Base-by-base conservation (phyloP, 768 basidiomycete genomes). In the Lanmaoa rubissima region DNA sequence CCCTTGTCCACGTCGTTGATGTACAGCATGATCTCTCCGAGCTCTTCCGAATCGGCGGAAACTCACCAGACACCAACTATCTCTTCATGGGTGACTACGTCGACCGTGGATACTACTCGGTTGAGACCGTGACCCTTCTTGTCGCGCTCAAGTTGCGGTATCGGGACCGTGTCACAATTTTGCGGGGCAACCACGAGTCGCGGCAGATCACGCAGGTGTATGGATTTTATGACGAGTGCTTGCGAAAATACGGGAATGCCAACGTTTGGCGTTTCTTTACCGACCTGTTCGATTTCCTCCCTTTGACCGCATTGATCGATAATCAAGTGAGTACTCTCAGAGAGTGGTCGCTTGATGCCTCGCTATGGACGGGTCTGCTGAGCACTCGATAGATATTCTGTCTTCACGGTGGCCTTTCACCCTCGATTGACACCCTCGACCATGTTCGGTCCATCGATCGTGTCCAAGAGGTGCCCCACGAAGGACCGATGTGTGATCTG, bases 31-130 rank as follows among this genome's bases (percentile, higher is more conserved):
- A 99, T 79, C 90, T 99, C 53, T 96, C 94, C 55, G 97, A 99
- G 73, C 88, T 98, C 41, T 98, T 99, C 77, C 88, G 95, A 53
- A 98, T 98, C 70, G 97, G 97, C 51, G 97, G 97, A 48, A 96
- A 97, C 77, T 96, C 93, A 14, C 97, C 97, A 43, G 94, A 97
- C 75, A 99, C 97, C 62, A 99, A 98, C 77, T 99, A 99, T 75
- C 89, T 99, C 67, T 99, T 98, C 80, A 99, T 99, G 97, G 97
- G 97, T 31, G 97, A 99, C 80, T 99, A 98, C 72, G 97, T 98
- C 66, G 97, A 98, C 78, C 87, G 95, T 69, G 96, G 96, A 19
- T 99, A 98, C 80, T 98, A 98, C 77, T 97, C 94, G 19, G 96
- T 99, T 54, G 97, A 99, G 77, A 99, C 97, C 1, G 95, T 99